Conservation (phyloP, 768 basidiomycete genomes). For the Macrolepiota fuliginosa region DNA sequence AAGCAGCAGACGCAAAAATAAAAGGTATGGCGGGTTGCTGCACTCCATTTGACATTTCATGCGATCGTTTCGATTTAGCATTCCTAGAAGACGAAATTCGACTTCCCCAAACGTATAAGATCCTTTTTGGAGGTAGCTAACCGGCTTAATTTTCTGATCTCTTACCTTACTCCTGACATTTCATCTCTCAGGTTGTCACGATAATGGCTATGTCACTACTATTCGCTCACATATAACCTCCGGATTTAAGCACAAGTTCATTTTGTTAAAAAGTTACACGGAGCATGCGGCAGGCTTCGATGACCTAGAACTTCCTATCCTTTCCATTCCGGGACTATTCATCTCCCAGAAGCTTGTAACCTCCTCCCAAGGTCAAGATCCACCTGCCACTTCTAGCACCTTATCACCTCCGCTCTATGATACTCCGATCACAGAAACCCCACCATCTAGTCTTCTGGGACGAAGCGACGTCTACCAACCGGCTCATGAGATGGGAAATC, state of each 20-base stretch:
- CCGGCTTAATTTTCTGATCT: background rate
- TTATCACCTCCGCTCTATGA: slow-evolving; percentile 6
- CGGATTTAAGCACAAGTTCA: slow-evolving; percentile 61
- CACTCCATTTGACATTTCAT: background rate
- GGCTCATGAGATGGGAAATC: background rate
- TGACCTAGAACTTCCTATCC: slow-evolving; percentile 51
- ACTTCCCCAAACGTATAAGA: slow-evolving; percentile 59
- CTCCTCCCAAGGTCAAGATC: slow-evolving; percentile 8
- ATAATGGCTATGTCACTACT: slow-evolving; percentile 66
- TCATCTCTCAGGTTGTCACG: slow-evolving; percentile 55
- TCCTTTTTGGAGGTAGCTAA: slow-evolving; percentile 50
- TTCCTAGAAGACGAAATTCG: slow-evolving; percentile 61
- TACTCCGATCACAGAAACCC: slow-evolving; percentile 10
- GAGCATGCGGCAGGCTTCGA: slow-evolving; percentile 59
- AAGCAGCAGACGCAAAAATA: slow-evolving; percentile 74
- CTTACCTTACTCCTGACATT: slow-evolving; percentile 3
- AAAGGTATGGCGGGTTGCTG: slow-evolving; percentile 47
- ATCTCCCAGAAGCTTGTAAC: slow-evolving; percentile 49
- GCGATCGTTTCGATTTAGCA: slow-evolving; percentile 26
- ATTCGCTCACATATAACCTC: slow-evolving; percentile 64
- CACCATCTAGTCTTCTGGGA: background rate
- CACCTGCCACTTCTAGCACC: slow-evolving; percentile 5
- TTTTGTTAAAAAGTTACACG: slow-evolving; percentile 60
- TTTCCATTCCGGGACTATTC: slow-evolving; percentile 59
- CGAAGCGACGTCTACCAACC: background rate